Percentiles rank a stretch among this genome's conserved stretches.
phyloP scores from a whole-genome alignment of 2,329 filamentous ascomycete species.

The Exophiala aquamarina region DNA sequence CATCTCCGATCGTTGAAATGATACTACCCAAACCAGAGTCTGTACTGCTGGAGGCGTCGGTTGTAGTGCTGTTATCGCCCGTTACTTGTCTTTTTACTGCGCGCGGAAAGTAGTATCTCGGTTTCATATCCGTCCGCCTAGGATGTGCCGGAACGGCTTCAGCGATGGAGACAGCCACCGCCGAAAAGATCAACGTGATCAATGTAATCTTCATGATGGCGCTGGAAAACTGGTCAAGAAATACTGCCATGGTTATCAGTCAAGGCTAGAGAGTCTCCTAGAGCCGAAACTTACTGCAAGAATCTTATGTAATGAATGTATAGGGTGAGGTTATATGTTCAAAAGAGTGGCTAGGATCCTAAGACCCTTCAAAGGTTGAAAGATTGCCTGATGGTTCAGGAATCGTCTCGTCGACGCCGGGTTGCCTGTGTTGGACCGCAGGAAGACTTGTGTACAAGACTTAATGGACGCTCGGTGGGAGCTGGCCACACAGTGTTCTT shows the following conservation, averaged over 20 bases:
- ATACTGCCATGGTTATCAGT: neutral
- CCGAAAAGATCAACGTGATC: conserved; percentile 28
- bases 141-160: conserved; percentile 29
- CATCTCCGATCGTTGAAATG: conserved; percentile 16
- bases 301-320: conserved; percentile 22
- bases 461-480: neutral
- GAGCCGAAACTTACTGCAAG: conserved; percentile 8
- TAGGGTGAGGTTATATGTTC: conserved; percentile 17
- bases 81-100: conserved; percentile 30
- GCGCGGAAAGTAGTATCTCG: conserved; percentile 31
- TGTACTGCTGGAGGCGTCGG: conserved; percentile 9
- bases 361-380: conserved; percentile 15
- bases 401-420: conserved; percentile 9
- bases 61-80: conserved; percentile 9
- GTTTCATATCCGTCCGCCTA: conserved; percentile 22
- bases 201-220: conserved; percentile 26
- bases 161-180: conserved; percentile 30
- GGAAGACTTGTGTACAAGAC: neutral
- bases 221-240: neutral
- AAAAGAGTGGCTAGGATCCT: conserved; percentile 29
- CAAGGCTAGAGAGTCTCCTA: neutral
- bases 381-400: neutral
- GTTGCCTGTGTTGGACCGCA: neutral
- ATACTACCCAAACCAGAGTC: conserved; percentile 15
- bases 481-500: neutral